Percentiles rank a stretch among this genome's conserved stretches.
Conservation (phyloP, 2,329 filamentous ascomycete genomes). For the Penicillium fuscoglaucum region DNA sequence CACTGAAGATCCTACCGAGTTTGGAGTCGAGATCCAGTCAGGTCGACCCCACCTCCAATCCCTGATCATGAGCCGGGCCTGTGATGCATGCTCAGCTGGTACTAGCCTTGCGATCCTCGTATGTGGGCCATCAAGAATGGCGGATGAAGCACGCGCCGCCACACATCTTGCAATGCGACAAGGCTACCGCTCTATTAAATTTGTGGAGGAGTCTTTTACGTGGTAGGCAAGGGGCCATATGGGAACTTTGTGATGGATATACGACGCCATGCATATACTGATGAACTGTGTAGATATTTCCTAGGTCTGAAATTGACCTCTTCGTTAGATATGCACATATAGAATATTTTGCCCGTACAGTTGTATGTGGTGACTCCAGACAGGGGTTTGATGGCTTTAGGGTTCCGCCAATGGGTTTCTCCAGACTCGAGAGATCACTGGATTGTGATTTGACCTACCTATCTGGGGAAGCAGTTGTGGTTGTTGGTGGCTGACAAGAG, state of each 20-base stretch:
- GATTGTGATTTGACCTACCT: background rate
- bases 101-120: conserved; percentile 42
- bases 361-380: background rate
- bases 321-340: background rate
- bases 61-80: conserved; percentile 36
- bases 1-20: background rate
- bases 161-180: conserved; percentile 39
- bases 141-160: conserved; percentile 46
- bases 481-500: conserved; percentile 2
- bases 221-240: conserved; percentile 25
- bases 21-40: conserved; percentile 27
- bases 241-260: conserved; percentile 1
- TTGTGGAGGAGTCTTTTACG: conserved; percentile 51
- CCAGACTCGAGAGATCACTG: background rate
- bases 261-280: background rate
- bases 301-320: background rate
- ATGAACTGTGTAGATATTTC: background rate
- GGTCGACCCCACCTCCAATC: conserved; percentile 43
- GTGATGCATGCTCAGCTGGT: conserved; percentile 29
- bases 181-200: conserved; percentile 40
- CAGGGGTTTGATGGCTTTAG: background rate
- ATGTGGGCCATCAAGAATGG: conserved; percentile 50
- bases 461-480: background rate
- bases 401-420: background rate
- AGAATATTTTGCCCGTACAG: background rate